phyloP scores from a whole-genome alignment of 148 eudicot species.

The Selenicereus undatus region DNA sequence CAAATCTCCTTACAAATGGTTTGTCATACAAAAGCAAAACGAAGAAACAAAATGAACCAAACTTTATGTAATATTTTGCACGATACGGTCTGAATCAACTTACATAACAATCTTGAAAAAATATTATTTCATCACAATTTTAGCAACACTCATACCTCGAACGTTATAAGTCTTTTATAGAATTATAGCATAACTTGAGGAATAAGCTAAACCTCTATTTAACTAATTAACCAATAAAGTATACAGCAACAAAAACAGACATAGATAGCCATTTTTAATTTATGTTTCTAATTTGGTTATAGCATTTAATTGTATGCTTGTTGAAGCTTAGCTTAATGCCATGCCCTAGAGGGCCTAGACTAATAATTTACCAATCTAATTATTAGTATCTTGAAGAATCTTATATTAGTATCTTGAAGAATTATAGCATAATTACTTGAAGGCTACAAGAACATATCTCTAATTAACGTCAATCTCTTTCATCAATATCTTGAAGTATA shows the following conservation, averaged over 20 bases:
- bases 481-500: too few relatives aligned
- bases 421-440: too few relatives aligned
- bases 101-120: not conserved
- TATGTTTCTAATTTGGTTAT: not conserved
- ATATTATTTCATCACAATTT: too few relatives aligned
- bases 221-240: not conserved
- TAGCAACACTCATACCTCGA: not conserved
- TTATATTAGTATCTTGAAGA: too few relatives aligned
- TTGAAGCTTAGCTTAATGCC: conserved; percentile 1
- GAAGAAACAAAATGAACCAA: not conserved
- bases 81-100: not conserved
- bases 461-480: too few relatives aligned
- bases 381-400: too few relatives aligned
- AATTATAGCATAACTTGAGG: not conserved
- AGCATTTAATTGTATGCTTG: conserved; percentile 9
- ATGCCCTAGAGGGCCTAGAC: too few relatives aligned
- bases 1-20: not conserved
- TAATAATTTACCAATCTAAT: too few relatives aligned
- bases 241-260: not conserved
- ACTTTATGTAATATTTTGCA: not conserved
- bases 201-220: conserved; percentile 6
- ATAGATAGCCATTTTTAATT: not conserved
- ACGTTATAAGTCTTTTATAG: not conserved
- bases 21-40: not conserved
- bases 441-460: too few relatives aligned